Percentiles rank a stretch among this genome's conserved stretches.
Evolutionary conservation across 1,284 basidiomycete species (phyloP).

Genomic region (Veloboletus limbatus): DNA sequence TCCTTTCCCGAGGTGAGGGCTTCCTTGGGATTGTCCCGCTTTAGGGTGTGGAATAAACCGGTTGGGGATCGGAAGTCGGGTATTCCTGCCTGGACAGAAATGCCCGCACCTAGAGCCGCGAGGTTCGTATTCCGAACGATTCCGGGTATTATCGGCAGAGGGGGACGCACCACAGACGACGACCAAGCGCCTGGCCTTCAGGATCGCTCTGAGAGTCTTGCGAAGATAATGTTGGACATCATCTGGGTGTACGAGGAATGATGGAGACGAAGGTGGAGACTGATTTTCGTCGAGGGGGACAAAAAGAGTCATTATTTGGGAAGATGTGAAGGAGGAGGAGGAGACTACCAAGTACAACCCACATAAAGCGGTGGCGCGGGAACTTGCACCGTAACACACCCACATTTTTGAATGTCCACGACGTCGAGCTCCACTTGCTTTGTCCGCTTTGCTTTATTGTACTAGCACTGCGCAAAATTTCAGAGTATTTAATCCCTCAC

Average conservation of each 20-base stretch:
- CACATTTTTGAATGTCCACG: no score
- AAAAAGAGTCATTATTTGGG: constrained; percentile 33
- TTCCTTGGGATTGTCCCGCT: constrained; percentile 75
- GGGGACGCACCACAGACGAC: constrained; percentile 76
- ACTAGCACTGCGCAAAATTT: constrained; percentile 4
- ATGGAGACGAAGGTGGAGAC: constrained; percentile 26
- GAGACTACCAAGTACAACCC: no score
- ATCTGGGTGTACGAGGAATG: constrained; percentile 39
- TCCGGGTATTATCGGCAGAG: constrained; percentile 11
- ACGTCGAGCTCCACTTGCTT: constrained; percentile 13
- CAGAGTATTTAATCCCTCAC: constrained; percentile 13
- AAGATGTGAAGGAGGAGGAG: constrained; percentile 25
- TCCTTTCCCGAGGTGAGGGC: constrained; percentile 79
- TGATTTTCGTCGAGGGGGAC: constrained; percentile 29
- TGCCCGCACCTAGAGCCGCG: constrained; percentile 71
- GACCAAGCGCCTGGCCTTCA: constrained; percentile 79
- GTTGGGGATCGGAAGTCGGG: constrained; percentile 88
- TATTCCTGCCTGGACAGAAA: constrained; percentile 87
- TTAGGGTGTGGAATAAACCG: constrained; percentile 79
- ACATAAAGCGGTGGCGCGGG: constrained; percentile 28
- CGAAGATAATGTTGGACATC: constrained; percentile 44
- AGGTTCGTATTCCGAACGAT: constrained; percentile 11
- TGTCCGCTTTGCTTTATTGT: constrained; percentile 16
- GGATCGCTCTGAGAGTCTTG: constrained; percentile 59
- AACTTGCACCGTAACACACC: no score